A percentile compares a stretch with the other conserved stretches of the same genome.
These are phyloP conservation scores for Digitaria exilis DNA, from an alignment of 202 grass and related monocot genomes.

Conservation along the genomic window DNA sequence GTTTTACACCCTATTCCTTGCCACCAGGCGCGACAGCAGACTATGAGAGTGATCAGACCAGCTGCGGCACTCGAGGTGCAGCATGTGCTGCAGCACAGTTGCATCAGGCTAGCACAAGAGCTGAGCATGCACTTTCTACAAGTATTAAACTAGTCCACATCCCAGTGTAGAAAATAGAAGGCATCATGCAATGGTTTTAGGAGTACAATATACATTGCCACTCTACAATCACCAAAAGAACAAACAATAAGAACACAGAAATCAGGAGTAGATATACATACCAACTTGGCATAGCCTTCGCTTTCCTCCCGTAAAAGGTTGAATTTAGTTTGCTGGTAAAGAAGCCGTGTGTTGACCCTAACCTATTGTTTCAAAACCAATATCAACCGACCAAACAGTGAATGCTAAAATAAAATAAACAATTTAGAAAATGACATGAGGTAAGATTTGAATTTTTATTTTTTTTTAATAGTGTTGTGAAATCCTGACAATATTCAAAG, in stretches of 20 bases:
- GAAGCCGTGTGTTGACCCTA: conserved; percentile 97
- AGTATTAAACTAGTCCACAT: conserved; percentile 6
- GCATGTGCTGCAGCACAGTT: not conserved
- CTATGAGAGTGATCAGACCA: not conserved
- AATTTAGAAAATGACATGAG: conserved; percentile 20
- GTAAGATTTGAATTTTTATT: not conserved
- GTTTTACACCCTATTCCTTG: too few relatives aligned
- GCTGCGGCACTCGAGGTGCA: not conserved
- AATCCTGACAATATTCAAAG: conserved; percentile 14
- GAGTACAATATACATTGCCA: conserved; percentile 13
- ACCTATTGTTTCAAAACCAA: conserved; percentile 62
- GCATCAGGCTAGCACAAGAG: not conserved
- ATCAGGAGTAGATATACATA: conserved; percentile 47
- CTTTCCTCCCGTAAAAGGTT: conserved; percentile 98
- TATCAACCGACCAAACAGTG: not conserved
- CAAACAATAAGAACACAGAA: conserved; percentile 18
- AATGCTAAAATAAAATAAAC: conserved; percentile 26
- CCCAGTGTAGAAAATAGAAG: conserved; percentile 7
- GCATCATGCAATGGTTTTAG: conserved; percentile 13
- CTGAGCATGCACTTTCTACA: not conserved
- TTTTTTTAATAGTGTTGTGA: not conserved
- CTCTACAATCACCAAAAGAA: conserved; percentile 24
- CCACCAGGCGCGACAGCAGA: not conserved
- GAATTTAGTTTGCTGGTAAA: conserved; percentile 99
- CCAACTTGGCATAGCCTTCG: conserved; percentile 98